Evolutionary conservation across 2,329 filamentous ascomycete genomes (phyloP).

Genomic region (Penicillium sp.): DNA sequence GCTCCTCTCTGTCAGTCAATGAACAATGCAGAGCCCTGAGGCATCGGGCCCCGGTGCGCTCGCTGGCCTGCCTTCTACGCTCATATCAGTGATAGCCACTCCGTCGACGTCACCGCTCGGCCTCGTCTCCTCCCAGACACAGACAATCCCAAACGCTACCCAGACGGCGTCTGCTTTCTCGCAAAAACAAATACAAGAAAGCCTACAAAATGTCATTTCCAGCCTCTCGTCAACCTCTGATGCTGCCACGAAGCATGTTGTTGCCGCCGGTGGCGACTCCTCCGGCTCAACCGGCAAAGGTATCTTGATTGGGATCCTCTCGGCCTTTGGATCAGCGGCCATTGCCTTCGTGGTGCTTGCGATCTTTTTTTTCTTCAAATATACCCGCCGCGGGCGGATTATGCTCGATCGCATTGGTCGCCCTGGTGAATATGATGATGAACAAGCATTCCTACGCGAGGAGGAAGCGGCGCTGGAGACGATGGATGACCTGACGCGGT

Average conservation of each 20-base stretch:
- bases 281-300: slow-evolving; percentile 66
- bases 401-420: slow-evolving; percentile 89
- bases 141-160: slow-evolving; percentile 13
- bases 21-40: slow-evolving; percentile 44
- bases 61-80: slow-evolving; percentile 37
- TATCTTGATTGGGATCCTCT: slow-evolving; percentile 91
- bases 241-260: slow-evolving; percentile 22
- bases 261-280: slow-evolving; percentile 42
- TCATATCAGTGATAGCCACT: slow-evolving; percentile 34
- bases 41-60: slow-evolving; percentile 40
- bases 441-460: slow-evolving; percentile 89
- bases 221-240: slow-evolving; percentile 26
- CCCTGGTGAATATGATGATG: slow-evolving; percentile 96
- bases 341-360: slow-evolving; percentile 78
- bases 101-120: slow-evolving; percentile 31
- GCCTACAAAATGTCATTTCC: slow-evolving; percentile 45
- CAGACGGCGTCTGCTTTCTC: slow-evolving; percentile 18
- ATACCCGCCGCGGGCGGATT: slow-evolving; percentile 84
- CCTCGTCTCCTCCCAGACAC: slow-evolving; percentile 11
- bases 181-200: slow-evolving; percentile 23
- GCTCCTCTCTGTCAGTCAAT: slow-evolving; percentile 27
- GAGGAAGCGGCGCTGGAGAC: slow-evolving; percentile 92
- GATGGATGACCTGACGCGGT: slow-evolving; percentile 91
- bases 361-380: slow-evolving; percentile 90
- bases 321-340: slow-evolving; percentile 87